These are phyloP conservation scores for Diaporthe destruens DNA, from an alignment of 2,329 filamentous ascomycete genomes.

Conservation along the genomic window DNA sequence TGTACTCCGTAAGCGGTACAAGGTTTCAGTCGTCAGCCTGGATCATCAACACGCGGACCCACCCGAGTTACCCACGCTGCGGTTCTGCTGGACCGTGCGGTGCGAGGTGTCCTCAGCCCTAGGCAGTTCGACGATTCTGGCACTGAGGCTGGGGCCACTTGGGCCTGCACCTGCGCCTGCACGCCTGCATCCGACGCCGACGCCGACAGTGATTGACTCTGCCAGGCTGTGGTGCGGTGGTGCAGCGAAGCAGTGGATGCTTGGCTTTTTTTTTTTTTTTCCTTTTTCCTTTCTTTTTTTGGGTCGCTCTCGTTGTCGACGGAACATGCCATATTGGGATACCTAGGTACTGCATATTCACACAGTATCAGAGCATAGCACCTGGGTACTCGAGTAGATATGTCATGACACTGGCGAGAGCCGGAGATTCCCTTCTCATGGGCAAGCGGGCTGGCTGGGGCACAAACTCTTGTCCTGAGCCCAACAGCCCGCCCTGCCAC, in stretches of 20 bases:
- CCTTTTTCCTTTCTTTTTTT: background rate
- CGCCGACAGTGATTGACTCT: conserved; percentile 1
- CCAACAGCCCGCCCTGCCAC: background rate
- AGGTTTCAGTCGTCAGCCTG: conserved; percentile 29
- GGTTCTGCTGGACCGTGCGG: conserved; percentile 40
- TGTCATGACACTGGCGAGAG: background rate
- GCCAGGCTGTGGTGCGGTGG: background rate
- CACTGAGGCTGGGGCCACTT: background rate
- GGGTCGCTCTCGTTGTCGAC: background rate
- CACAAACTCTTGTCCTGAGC: background rate
- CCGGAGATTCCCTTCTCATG: conserved; percentile 15
- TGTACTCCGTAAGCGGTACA: conserved; percentile 3
- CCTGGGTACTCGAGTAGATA: background rate
- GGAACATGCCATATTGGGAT: conserved; percentile 1
- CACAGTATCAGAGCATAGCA: background rate
- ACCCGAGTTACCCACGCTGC: conserved; percentile 39
- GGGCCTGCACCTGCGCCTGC: background rate
- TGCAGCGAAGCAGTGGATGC: background rate
- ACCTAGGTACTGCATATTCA: background rate
- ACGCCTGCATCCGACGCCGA: conserved; percentile 10
- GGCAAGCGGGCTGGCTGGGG: conserved; percentile 18
- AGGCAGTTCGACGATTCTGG: conserved; percentile 1
- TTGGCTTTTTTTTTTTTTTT: no score
- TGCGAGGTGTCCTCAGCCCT: conserved; percentile 36
- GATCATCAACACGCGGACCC: conserved; percentile 26